Percentiles rank a stretch among this genome's conserved stretches.
Conservation (phyloP, 257 asterid genomes). For the Gynochthodes officinalis region DNA sequence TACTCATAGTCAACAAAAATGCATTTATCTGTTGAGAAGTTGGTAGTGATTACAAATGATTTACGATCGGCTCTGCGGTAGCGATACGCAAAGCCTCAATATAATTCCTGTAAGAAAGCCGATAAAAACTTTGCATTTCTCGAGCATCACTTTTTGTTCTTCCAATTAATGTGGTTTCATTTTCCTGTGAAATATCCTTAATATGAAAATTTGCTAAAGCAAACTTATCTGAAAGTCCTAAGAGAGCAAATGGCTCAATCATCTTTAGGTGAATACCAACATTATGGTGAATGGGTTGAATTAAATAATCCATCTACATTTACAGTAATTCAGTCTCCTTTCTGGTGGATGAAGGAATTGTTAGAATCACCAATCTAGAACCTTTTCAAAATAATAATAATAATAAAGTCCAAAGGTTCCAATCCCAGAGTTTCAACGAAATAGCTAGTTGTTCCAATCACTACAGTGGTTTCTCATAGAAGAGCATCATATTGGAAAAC, state of each 20-base stretch:
- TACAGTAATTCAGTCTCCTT: neutral
- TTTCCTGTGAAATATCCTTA: constrained; percentile 53
- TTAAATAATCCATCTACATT: neutral
- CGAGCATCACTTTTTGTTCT: constrained; percentile 90
- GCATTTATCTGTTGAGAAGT: neutral
- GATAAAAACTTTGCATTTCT: constrained; percentile 94
- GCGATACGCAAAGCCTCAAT: constrained; percentile 91
- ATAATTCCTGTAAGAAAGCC: constrained; percentile 79
- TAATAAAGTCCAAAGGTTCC: neutral
- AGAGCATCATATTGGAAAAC: neutral
- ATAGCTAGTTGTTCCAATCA: neutral
- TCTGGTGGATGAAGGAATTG: neutral
- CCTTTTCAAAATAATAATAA: too few relatives aligned
- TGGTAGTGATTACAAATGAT: constrained; percentile 8
- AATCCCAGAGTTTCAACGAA: neutral
- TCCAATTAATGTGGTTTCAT: constrained; percentile 67
- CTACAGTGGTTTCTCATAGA: neutral
- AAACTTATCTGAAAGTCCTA: constrained; percentile 11
- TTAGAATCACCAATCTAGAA: too few relatives aligned
- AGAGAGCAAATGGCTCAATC: neutral
- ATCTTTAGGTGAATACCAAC: neutral
- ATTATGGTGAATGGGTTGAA: neutral
- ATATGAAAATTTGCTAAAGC: neutral
- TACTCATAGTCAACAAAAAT: neutral
- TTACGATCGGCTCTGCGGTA: constrained; percentile 91